A percentile compares a stretch with the other conserved stretches of the same genome.
phyloP scores from a whole-genome alignment of 768 basidiomycete genomes.

The Boletus subparvulus region DNA sequence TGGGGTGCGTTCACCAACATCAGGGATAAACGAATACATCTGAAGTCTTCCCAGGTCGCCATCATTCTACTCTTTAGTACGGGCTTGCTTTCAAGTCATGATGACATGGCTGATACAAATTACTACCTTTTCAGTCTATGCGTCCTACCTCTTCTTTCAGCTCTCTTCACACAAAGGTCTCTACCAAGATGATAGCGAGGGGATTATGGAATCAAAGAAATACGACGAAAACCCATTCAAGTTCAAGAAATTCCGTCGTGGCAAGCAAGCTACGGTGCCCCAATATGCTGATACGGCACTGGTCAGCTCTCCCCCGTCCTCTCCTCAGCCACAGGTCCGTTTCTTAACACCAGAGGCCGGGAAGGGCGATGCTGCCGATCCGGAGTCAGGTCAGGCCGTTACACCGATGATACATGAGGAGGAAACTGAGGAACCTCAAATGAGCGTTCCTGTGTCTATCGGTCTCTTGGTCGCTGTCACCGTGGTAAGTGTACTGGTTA shows the following conservation, averaged over 20 bases:
- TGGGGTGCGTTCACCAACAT: slow-evolving; percentile 48
- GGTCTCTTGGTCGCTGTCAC: slow-evolving; percentile 57
- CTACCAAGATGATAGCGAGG: slow-evolving; percentile 49
- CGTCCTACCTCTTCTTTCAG: slow-evolving; percentile 75
- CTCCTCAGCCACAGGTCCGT: slow-evolving; percentile 2
- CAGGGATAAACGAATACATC: neutral
- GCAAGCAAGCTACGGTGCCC: slow-evolving; percentile 5
- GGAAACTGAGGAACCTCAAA: slow-evolving; percentile 44
- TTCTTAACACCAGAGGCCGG: neutral
- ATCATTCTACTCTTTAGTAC: slow-evolving; percentile 75
- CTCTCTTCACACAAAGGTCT: slow-evolving; percentile 74
- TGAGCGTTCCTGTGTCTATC: slow-evolving; percentile 57
- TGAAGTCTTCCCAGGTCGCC: slow-evolving; percentile 51
- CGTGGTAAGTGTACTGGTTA: slow-evolving; percentile 44
- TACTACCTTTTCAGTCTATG: slow-evolving; percentile 54
- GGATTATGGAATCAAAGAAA: slow-evolving; percentile 38
- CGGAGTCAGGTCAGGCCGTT: slow-evolving; percentile 5
- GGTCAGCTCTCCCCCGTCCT: slow-evolving; percentile 11
- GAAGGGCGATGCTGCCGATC: neutral
- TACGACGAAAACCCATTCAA: slow-evolving; percentile 44
- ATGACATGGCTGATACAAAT: neutral
- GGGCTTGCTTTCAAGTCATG: slow-evolving; percentile 20
- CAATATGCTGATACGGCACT: slow-evolving; percentile 2
- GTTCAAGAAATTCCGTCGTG: slow-evolving; percentile 17
- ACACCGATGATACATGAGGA: slow-evolving; percentile 5